phyloP scores from a whole-genome alignment of 768 basidiomycete species.

The Boletus reticulatus region DNA sequence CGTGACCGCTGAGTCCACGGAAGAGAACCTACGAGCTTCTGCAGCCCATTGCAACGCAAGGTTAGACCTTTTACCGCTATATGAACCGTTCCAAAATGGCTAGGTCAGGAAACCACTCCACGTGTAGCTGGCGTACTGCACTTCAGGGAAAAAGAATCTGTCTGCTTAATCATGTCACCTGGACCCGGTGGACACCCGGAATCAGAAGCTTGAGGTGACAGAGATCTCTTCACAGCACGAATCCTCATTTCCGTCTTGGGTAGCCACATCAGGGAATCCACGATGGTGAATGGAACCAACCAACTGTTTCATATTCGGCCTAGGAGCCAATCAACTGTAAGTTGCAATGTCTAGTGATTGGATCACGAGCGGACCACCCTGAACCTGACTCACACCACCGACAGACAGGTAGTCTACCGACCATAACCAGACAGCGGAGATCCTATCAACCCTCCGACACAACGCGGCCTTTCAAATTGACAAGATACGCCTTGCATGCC shows the following conservation, averaged over 20 bases:
- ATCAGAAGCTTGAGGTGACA: background rate
- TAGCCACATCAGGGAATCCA: background rate
- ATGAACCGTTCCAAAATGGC: background rate
- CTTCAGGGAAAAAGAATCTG: background rate
- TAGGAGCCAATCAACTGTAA: constrained; percentile 15
- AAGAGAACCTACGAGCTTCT: no score
- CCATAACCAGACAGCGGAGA: constrained; percentile 27
- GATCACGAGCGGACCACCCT: constrained; percentile 14
- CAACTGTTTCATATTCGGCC: background rate
- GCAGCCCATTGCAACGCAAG: background rate
- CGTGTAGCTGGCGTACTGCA: background rate
- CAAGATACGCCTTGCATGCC: constrained; percentile 20
- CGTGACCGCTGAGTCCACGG: no score
- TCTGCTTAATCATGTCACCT: background rate
- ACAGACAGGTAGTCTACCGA: constrained; percentile 12
- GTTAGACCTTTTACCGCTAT: background rate
- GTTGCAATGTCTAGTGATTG: constrained; percentile 5
- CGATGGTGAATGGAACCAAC: constrained; percentile 4
- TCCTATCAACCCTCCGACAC: constrained; percentile 12
- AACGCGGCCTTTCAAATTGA: constrained; percentile 26
- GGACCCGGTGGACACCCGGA: background rate
- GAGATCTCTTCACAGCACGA: background rate
- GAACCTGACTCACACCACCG: constrained; percentile 5
- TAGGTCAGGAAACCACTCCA: background rate
- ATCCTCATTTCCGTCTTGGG: constrained; percentile 11